phyloP scores from a whole-genome alignment of 2,329 filamentous ascomycete genomes.

The Phyllosticta capitalensis region DNA sequence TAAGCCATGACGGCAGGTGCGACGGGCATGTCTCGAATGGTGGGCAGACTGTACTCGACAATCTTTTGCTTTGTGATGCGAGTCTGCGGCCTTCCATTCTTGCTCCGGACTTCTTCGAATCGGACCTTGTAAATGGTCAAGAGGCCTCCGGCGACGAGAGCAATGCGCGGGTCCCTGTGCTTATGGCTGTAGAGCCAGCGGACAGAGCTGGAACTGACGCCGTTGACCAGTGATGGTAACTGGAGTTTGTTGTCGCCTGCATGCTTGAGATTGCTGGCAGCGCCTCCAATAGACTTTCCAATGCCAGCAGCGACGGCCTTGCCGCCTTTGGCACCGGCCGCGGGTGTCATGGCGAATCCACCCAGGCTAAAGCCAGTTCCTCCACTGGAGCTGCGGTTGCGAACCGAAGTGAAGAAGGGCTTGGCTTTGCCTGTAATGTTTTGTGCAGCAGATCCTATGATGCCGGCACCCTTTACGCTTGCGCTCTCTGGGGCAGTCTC shows the following conservation, averaged over 20 bases:
- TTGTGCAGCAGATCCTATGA: slow-evolving; percentile 24
- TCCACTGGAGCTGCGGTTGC: slow-evolving; percentile 23
- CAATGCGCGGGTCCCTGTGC: slow-evolving; percentile 33
- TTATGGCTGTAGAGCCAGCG: slow-evolving; percentile 55
- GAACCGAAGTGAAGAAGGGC: slow-evolving; percentile 28
- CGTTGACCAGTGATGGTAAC: slow-evolving; percentile 47
- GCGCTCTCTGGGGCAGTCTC: background rate
- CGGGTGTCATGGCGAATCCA: slow-evolving; percentile 31
- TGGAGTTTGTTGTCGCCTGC: slow-evolving; percentile 67
- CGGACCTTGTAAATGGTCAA: slow-evolving; percentile 56
- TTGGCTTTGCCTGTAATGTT: slow-evolving; percentile 35
- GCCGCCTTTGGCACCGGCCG: slow-evolving; percentile 52
- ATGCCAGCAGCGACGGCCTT: slow-evolving; percentile 65
- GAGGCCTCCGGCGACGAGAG: slow-evolving; percentile 55
- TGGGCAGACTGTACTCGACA: slow-evolving; percentile 57
- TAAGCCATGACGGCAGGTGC: slow-evolving; percentile 23
- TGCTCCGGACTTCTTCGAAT: slow-evolving; percentile 35
- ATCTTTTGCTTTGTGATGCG: slow-evolving; percentile 47
- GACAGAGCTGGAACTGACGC: slow-evolving; percentile 51
- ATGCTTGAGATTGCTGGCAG: slow-evolving; percentile 62
- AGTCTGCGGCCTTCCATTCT: slow-evolving; percentile 26
- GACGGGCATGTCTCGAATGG: slow-evolving; percentile 48
- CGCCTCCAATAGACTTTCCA: slow-evolving; percentile 58
- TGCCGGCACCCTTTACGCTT: slow-evolving; percentile 1
- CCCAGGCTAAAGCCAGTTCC: slow-evolving; percentile 21